Conservation (phyloP, 768 basidiomycete species). For the Calocybe cyanea region DNA sequence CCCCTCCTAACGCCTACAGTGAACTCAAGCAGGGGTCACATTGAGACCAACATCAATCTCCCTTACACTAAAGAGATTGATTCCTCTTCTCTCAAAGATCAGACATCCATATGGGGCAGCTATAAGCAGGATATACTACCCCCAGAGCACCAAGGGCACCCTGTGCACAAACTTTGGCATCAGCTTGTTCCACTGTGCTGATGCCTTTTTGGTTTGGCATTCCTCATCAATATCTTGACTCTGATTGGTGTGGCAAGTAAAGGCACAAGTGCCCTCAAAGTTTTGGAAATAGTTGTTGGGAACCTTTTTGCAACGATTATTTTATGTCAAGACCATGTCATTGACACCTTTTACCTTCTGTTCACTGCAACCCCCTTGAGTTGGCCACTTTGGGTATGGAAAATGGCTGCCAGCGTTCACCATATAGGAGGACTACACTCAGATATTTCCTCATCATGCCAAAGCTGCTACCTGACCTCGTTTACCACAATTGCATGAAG, state of each 20-base stretch:
- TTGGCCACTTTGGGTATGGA: too few relatives aligned
- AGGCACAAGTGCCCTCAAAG: conserved; percentile 30
- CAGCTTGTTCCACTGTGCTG: conserved; percentile 55
- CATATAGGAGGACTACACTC: too few relatives aligned
- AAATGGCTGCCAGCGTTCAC: too few relatives aligned
- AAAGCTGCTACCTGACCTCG: too few relatives aligned
- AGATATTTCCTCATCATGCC: too few relatives aligned
- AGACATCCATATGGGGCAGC: conserved; percentile 47
- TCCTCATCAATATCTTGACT: conserved; percentile 49
- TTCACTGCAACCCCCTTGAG: conserved; percentile 48
- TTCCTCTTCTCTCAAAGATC: conserved; percentile 22
- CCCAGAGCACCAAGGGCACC: conserved; percentile 44
- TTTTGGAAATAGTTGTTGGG: conserved; percentile 38
- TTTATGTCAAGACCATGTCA: conserved; percentile 54
- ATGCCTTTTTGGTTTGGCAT: conserved; percentile 54
- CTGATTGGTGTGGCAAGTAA: conserved; percentile 39
- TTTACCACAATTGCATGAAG: too few relatives aligned
- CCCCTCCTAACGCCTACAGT: conserved; percentile 60
- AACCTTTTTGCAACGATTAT: conserved; percentile 47
- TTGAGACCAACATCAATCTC: conserved; percentile 13
- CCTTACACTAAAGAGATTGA: conserved; percentile 16
- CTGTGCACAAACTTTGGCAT: conserved; percentile 50
- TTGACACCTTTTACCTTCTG: conserved; percentile 53
- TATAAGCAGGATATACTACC: conserved; percentile 49
- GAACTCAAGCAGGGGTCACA: conserved; percentile 54